phyloP scores from a whole-genome alignment of 2,329 filamentous ascomycete species.

The Tolypocladium inflatum region DNA sequence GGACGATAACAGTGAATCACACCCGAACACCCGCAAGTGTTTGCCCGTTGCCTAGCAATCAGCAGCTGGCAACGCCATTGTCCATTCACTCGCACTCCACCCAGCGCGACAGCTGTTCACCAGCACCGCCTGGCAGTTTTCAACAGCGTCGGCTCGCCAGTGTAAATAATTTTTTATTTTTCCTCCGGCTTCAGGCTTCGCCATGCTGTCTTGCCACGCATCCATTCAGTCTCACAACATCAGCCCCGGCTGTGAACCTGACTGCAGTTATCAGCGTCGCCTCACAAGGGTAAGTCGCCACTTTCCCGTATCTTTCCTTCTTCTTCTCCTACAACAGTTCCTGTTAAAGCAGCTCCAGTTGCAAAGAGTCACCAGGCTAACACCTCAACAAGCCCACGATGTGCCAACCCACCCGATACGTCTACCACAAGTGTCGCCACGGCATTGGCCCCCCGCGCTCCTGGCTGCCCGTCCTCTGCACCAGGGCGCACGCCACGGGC shows the following conservation, averaged over 20 bases:
- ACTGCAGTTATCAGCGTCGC: not conserved
- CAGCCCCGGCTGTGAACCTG: no score
- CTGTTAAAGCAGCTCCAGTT: no score
- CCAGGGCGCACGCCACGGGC: not conserved
- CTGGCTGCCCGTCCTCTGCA: not conserved
- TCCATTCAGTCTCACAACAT: not conserved
- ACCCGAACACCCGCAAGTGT: not conserved
- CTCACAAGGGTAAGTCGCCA: not conserved
- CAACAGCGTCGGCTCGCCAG: not conserved
- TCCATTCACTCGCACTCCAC: not conserved
- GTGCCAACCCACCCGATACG: not conserved
- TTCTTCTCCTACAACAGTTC: not conserved
- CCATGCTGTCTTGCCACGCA: no score
- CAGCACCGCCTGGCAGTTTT: not conserved
- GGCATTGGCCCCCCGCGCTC: not conserved
- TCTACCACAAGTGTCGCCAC: not conserved
- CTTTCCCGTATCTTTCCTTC: not conserved
- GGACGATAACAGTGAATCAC: not conserved
- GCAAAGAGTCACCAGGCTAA: not conserved
- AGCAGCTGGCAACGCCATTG: not conserved
- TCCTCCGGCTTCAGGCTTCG: no score
- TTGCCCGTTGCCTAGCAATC: not conserved
- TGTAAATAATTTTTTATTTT: not conserved
- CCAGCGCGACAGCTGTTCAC: not conserved
- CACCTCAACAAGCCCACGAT: not conserved